Conservation (phyloP, 352 stramenopile genomes). For the Lagenidium giganteum region DNA sequence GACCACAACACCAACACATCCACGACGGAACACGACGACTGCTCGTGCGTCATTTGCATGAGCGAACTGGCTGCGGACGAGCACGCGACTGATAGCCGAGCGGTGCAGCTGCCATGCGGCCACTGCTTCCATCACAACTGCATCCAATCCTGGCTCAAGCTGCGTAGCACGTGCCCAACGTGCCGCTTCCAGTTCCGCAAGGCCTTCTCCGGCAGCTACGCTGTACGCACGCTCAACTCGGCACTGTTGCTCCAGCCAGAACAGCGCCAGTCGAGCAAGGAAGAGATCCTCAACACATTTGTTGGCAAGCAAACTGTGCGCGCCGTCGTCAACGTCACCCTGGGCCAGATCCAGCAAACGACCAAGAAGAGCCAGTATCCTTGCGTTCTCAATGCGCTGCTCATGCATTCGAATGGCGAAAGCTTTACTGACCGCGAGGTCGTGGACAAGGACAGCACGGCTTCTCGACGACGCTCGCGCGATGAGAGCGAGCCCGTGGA, state of each 20-base stretch:
- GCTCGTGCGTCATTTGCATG: conserved; percentile 90
- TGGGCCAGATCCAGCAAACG: conserved; percentile 52
- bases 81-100: too few relatives aligned
- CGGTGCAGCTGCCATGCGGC: conserved; percentile 85
- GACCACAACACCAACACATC: too few relatives aligned
- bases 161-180: conserved; percentile 90
- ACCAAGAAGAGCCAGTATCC: conserved; percentile 65
- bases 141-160: conserved; percentile 91
- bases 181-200: conserved; percentile 92
- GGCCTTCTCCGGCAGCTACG: conserved; percentile 73
- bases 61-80: conserved; percentile 67
- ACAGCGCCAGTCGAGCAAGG: conserved; percentile 43
- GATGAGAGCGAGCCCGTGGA: background rate
- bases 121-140: conserved; percentile 93
- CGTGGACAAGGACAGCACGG: conserved; percentile 35
- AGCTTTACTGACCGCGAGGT: conserved; percentile 38
- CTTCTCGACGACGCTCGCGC: too few relatives aligned
- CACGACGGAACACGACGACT: conserved; percentile 24
- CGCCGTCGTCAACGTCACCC: conserved; percentile 76
- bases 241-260: conserved; percentile 63
- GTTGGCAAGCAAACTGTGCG: conserved; percentile 58
- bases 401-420: conserved; percentile 72
- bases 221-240: conserved; percentile 76
- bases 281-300: conserved; percentile 47
- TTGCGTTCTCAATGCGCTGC: conserved; percentile 78